Evolutionary conservation across 1,284 basidiomycete genomes (phyloP).

Genomic region (Irpex lacteus): DNA sequence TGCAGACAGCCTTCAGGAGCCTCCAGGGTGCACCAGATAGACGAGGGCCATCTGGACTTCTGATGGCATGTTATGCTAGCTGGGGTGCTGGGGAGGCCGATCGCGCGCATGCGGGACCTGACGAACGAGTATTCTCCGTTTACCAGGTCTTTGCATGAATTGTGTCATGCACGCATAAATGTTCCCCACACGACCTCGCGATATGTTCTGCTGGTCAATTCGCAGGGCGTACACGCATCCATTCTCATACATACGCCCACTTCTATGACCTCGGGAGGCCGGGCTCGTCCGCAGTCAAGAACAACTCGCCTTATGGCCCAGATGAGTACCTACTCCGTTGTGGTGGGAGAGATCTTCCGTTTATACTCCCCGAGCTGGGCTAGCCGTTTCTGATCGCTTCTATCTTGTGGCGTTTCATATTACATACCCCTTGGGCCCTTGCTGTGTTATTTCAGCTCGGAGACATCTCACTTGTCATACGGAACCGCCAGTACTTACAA

Average conservation of each 20-base stretch:
- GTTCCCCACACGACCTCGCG: background rate
- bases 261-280: background rate
- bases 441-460: background rate
- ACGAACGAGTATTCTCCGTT: too few species aligned
- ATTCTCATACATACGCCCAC: background rate
- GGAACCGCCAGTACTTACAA: background rate
- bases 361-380: background rate
- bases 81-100: background rate
- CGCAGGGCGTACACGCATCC: too few species aligned
- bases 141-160: background rate
- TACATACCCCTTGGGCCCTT: background rate
- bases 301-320: background rate
- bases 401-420: slow-evolving; percentile 6
- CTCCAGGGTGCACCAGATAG: background rate
- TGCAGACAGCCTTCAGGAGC: background rate
- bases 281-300: background rate
- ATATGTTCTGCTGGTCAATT: too few species aligned
- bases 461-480: background rate
- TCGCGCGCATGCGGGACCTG: background rate
- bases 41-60: background rate
- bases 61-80: background rate
- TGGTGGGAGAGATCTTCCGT: background rate
- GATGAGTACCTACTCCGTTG: background rate
- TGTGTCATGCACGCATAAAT: background rate
- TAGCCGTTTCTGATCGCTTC: slow-evolving; percentile 11